A percentile compares a stretch with the other conserved stretches of the same genome.
Evolutionary conservation across 148 eudicot genomes (phyloP).

Genomic region (Dysphania ambrosioides): DNA sequence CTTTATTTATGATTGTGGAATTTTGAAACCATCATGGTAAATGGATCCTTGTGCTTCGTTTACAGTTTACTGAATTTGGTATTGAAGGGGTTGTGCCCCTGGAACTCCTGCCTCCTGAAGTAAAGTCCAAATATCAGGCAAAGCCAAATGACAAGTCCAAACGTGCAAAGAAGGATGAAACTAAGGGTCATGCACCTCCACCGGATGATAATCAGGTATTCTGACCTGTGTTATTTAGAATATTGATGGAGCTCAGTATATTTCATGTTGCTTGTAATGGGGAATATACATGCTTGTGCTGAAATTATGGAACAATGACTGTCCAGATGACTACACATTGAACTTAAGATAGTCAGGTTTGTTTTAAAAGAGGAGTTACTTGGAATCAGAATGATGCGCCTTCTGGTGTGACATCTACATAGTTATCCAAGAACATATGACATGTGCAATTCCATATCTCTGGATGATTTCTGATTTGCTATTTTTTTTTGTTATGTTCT

Average conservation of each 20-base stretch:
- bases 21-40: neutral
- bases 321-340: neutral
- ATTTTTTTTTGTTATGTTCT: neutral
- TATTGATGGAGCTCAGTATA: neutral
- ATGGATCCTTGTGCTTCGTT: neutral
- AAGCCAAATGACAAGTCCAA: slow-evolving; percentile 80
- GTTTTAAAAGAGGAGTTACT: neutral
- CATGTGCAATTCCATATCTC: neutral
- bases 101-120: slow-evolving; percentile 72
- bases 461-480: neutral
- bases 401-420: neutral
- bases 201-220: slow-evolving; percentile 77
- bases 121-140: slow-evolving; percentile 71
- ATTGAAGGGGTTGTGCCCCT: slow-evolving; percentile 93
- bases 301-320: neutral
- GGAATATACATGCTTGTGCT: neutral
- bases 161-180: slow-evolving; percentile 89
- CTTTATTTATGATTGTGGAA: neutral
- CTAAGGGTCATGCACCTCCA: slow-evolving; percentile 52
- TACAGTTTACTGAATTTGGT: slow-evolving; percentile 90
- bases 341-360: neutral
- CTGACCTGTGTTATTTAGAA: neutral
- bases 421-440: neutral
- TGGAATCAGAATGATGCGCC: neutral
- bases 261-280: neutral